Evolutionary conservation across 2,329 filamentous ascomycete genomes (phyloP), one percentile per base, ranked within the genome.

Genomic region (Chalaropsis thielavioides): DNA sequence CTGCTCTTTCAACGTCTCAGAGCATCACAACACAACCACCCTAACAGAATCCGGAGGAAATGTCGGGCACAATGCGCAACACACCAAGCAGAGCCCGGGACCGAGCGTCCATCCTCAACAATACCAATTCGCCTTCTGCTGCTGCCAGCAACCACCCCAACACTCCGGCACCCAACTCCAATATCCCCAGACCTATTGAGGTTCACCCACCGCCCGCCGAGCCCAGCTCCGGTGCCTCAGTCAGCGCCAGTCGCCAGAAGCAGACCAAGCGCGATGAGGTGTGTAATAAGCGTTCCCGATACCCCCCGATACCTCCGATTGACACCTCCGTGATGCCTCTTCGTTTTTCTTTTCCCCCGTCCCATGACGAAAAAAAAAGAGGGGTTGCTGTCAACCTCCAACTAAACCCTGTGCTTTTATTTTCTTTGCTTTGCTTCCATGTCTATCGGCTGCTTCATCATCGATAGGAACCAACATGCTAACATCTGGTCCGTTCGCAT

Each of bases 241-340:
- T 96, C 78, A 96, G 90, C 77, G 89, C 91, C 71, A 97, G 92
- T 76, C 86, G 94, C 73, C 89, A 94, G 76, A 96, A 96, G 79
- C 92, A 96, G 81, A 88, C 87, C 70, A 97, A 97, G 79, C 87
- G 92, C 76, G 94, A 99, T 86, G 94, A 99, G 88, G 94, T 99
- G 80, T 72, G 83, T 79, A 69, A 67, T 41, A 11, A 54, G 8
- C 17, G 24, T 7, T 15, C 1, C n/a, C n/a, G 10, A 40, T 51
- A 51, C 22, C 24, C 13, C 13, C 8, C 13, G n/a, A 8, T 2
- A 24, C 24, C 19, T 27, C 54, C 10, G 27, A 58, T 13, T 5
- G 5, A 38, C 11, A 4, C 24, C 31, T 35, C 24, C 31, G 27
- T 24, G 51, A 22, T 41, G n/a, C 13, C 38, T 38, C 41, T 38